Evolutionary conservation across 495 filamentous ascomycete species (phyloP), one percentile per base, ranked within the genome.

Genomic region (Podospora comata): DNA sequence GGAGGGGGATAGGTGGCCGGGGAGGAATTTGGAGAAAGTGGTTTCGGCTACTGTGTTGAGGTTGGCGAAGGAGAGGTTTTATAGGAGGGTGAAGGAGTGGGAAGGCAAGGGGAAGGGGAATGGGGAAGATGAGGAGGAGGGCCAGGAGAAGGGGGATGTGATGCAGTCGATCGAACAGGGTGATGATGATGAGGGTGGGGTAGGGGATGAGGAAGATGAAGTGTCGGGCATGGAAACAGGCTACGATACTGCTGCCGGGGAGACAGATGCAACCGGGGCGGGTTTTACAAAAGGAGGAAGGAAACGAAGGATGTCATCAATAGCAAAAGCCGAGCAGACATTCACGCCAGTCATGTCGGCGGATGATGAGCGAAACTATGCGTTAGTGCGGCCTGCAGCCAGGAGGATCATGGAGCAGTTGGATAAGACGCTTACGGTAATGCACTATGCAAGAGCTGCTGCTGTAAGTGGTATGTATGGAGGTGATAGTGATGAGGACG

Each of bases 341-440:
- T 69, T 75, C 3, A 71, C 65, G 1, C 74, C 80, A 0, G 69
- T 74, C 0, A 65, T 77, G 16, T 79, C 78, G 2, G 73, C 76
- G 3, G 77, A 83, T 39, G 92, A 94, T 60, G 88, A 90, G 9
- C 70, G 78, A 56, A 88, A 90, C 5, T 78, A 83, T 44, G 73
- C 70, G 5, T 80, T 93, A 48, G 73, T 94, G 20, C 83, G 85
- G 11, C 91, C 92, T 0, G 81, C 86, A 2, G 79, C 88, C 5
- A 84, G 88, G 13, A 86, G 88, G 70, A 84, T 93, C 9, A 81
- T 95, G 23, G 73, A 82, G 0, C 81, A 87, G 27, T 70, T 96
- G 5, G 91, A 95, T 67, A 78, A 80, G 4, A 80, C 93, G 0
- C 83, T 96, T 3, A 80, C 80, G 19, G 84, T 86, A 2, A 82